Evolutionary conservation across 2,329 filamentous ascomycete species (phyloP), one percentile per base, ranked within the genome.

Genomic region (Nemania sp.): DNA sequence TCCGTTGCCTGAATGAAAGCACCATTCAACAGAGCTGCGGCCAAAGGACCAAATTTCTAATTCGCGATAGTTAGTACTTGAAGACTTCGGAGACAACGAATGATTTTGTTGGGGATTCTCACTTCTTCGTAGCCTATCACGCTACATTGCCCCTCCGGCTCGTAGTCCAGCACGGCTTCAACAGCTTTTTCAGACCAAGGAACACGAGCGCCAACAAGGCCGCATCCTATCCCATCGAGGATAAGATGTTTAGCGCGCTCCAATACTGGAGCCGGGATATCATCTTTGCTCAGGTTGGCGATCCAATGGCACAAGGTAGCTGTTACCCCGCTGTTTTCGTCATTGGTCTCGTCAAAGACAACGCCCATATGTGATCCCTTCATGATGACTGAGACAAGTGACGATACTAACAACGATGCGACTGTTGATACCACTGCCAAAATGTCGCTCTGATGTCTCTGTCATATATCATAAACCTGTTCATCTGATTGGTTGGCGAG

Each of bases 1-100:
- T 77, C 75, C 30, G 72, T 72, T 1, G 67, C 73, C 59, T 78
- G 75, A 48, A 77, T 73, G 52, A 73, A 74, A 1, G 73, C 66
- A 17, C 70, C 70, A 56, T 78, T 78, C 6, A 78, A 53, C 1
- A 77, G 52, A 0, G 73, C 70, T 0, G 75, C 75, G 3, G 70
- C 57, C 4, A 77, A 56, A 2, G 73, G 70, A 2, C 65, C 65
- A 30, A 30, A 12, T 12, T 30, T 6, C 6, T 30, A 30, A 30
- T 30, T 12, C 26, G 26, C 26, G 26, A 12, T 12, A 12, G 26
- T 30, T 30, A 30, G 6, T 30, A 6, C 26, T 12, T 28, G 28
- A 12, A 17, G 19, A n/a, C 39, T 41, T 6, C 24, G 7, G 14
- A 17, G 5, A 41, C 9, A 9, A n/a, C 4, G n/a, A 5, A n/a